Evolutionary conservation across 192 early-diverging fungal genomes (phyloP).

Genomic region (Coemansia sp.): DNA sequence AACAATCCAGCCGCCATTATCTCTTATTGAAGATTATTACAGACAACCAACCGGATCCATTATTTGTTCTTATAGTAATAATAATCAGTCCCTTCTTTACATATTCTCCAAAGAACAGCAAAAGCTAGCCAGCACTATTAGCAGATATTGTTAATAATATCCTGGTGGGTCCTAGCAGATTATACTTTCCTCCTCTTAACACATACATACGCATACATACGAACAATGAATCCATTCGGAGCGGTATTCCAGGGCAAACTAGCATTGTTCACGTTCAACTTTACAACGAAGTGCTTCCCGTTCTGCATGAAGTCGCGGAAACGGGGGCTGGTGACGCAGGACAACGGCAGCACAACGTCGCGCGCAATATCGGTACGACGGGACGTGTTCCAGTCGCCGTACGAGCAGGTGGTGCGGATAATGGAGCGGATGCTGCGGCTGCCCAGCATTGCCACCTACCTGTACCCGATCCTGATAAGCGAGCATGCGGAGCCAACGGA

Average conservation of each 20-base stretch:
- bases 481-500: constrained; percentile 25
- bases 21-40: neutral
- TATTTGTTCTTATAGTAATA: neutral
- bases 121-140: neutral
- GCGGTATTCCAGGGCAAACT: constrained; percentile 47
- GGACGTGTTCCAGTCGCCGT: constrained; percentile 44
- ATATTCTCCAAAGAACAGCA: no score
- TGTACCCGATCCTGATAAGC: constrained; percentile 47
- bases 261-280: constrained; percentile 26
- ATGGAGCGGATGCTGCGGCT: constrained; percentile 46
- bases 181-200: neutral
- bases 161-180: no score
- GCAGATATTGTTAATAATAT: neutral
- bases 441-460: constrained; percentile 31
- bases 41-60: neutral
- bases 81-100: no score
- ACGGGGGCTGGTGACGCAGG: constrained; percentile 12
- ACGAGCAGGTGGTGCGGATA: constrained; percentile 33
- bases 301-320: constrained; percentile 34
- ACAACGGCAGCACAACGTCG: constrained; percentile 24
- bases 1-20: neutral
- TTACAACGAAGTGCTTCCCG: constrained; percentile 35
- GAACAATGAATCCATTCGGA: constrained; percentile 19
- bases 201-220: neutral
- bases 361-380: constrained; percentile 44